Percentiles rank a stretch among this genome's conserved stretches.
These are phyloP conservation scores for Metschnikowia lachancei DNA, from an alignment of 805 yeast genomes.

Conservation along the genomic window DNA sequence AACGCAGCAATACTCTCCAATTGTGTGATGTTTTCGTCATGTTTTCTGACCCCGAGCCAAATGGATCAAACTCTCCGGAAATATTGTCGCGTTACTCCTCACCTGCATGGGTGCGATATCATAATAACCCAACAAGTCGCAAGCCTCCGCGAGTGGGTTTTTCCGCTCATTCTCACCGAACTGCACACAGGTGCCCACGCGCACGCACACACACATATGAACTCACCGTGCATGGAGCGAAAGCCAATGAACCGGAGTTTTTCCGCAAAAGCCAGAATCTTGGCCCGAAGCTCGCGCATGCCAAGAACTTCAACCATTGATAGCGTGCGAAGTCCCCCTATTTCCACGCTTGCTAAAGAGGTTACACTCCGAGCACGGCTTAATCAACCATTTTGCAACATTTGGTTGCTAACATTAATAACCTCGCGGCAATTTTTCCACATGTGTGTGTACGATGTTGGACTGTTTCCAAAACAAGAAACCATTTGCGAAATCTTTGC, in stretches of 20 bases:
- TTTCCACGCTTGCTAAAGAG: background rate
- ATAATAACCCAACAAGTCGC: slow-evolving; percentile 8
- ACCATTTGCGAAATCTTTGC: too few species aligned
- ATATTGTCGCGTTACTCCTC: slow-evolving; percentile 5
- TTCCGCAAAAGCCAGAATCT: slow-evolving; percentile 3
- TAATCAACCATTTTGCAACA: background rate
- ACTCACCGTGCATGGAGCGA: slow-evolving; percentile 6
- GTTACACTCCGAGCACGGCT: slow-evolving; percentile 9
- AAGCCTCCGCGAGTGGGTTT: background rate
- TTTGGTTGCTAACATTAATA: too few species aligned
- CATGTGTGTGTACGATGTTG: too few species aligned
- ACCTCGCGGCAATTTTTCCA: too few species aligned
- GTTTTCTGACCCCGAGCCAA: too few species aligned
- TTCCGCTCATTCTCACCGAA: too few species aligned
- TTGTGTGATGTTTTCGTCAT: too few species aligned
- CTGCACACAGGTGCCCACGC: slow-evolving; percentile 2
- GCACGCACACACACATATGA: slow-evolving; percentile 7
- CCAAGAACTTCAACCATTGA: background rate
- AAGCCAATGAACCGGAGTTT: slow-evolving; percentile 6
- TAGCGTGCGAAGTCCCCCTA: background rate
- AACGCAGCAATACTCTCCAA: too few species aligned
- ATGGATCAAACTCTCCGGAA: too few species aligned
- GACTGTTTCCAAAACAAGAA: too few species aligned
- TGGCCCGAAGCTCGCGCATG: slow-evolving; percentile 1
- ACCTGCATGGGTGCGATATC: slow-evolving; percentile 7